phyloP scores from a whole-genome alignment of 306 rosid species.

The Potentilla sterilis region DNA sequence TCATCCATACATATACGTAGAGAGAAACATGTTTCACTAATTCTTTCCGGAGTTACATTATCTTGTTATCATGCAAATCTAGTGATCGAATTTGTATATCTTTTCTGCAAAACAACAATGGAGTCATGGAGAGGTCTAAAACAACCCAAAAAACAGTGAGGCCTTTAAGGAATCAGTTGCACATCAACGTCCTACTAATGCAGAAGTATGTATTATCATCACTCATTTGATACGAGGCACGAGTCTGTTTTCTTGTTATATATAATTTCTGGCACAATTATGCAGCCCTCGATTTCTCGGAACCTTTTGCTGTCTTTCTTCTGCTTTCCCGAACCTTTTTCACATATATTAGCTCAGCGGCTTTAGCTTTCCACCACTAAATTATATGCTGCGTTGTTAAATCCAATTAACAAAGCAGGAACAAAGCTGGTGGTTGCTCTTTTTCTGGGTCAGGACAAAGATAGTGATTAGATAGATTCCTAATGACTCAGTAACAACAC shows the following conservation, averaged over 20 bases:
- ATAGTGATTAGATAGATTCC: slow-evolving; percentile 9
- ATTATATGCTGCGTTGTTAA: background rate
- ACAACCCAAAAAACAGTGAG: background rate
- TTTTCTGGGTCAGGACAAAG: background rate
- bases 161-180: background rate
- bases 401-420: background rate
- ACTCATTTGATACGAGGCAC: background rate
- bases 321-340: background rate
- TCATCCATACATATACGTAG: too few relatives aligned
- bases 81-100: background rate
- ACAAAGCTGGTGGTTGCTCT: slow-evolving; percentile 1
- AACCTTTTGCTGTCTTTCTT: background rate
- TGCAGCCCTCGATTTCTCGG: background rate
- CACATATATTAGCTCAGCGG: background rate
- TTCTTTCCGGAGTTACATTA: background rate
- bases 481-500: background rate
- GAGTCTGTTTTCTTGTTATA: background rate
- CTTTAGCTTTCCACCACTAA: background rate
- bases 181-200: background rate
- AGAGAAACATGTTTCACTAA: background rate
- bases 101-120: background rate
- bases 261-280: background rate
- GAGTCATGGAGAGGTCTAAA: background rate
- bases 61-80: background rate
- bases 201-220: background rate